These are phyloP conservation scores for Phylloporus sp. DNA, from an alignment of 768 basidiomycete genomes.

Conservation along the genomic window DNA sequence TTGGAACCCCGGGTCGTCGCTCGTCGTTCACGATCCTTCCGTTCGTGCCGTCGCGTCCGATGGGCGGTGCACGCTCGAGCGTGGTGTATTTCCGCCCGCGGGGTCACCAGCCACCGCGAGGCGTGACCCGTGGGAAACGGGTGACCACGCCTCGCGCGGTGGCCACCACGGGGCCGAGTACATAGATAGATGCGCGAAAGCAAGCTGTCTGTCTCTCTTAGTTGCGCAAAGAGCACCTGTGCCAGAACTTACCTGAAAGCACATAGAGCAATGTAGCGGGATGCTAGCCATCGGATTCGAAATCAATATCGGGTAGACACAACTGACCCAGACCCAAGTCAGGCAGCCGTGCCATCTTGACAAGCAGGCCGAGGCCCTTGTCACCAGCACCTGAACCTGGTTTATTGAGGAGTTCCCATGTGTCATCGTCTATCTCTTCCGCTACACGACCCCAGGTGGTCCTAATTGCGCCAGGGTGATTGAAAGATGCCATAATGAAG, in stretches of 20 bases:
- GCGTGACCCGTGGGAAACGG: too few species aligned
- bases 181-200: conserved; percentile 12
- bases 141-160: too few species aligned
- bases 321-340: conserved; percentile 72
- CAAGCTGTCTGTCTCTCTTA: conserved; percentile 4
- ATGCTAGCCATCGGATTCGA: conserved; percentile 18
- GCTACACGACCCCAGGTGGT: conserved; percentile 64
- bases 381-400: conserved; percentile 33
- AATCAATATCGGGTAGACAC: conserved; percentile 29
- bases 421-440: conserved; percentile 61
- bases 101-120: too few species aligned
- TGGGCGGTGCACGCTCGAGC: too few species aligned
- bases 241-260: conserved; percentile 8
- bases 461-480: conserved; percentile 58
- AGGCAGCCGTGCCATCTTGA: conserved; percentile 70
- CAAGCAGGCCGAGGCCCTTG: conserved; percentile 52
- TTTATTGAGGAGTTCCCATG: conserved; percentile 58
- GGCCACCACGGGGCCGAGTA: too few species aligned
- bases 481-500: conserved; percentile 67
- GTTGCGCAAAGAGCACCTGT: not conserved
- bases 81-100: too few species aligned
- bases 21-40: too few species aligned
- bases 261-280: not conserved
- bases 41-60: too few species aligned
- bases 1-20: too few species aligned